Evolutionary conservation across 108 stramenopile genomes (phyloP).

Genomic region (Seminavis robusta): DNA sequence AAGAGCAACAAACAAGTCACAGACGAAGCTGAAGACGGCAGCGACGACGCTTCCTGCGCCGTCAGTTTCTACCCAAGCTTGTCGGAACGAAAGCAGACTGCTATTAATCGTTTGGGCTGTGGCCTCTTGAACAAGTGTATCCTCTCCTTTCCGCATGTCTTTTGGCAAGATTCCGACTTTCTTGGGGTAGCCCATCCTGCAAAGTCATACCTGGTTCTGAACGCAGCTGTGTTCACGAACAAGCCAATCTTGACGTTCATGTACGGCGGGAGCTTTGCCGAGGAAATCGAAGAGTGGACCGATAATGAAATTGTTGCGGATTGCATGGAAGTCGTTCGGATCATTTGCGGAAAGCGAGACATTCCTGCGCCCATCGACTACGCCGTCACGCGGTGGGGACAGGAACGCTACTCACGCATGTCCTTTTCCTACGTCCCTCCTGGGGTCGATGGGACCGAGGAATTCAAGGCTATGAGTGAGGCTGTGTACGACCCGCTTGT

Average conservation of each 20-base stretch:
- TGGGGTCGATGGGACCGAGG: slow-evolving; percentile 60
- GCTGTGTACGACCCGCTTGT: slow-evolving; percentile 48
- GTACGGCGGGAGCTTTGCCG: slow-evolving; percentile 73
- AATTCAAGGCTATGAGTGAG: slow-evolving; percentile 47
- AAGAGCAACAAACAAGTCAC: not conserved
- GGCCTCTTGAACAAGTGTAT: slow-evolving; percentile 86
- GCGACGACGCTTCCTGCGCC: too few species aligned
- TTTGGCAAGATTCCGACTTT: slow-evolving; percentile 80
- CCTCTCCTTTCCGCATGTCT: slow-evolving; percentile 65
- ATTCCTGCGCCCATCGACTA: slow-evolving; percentile 64
- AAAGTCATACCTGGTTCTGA: slow-evolving; percentile 50
- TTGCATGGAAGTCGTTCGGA: slow-evolving; percentile 60
- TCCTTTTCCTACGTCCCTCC: slow-evolving; percentile 72
- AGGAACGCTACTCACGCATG: slow-evolving; percentile 64
- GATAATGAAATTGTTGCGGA: slow-evolving; percentile 60
- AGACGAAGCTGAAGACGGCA: too few species aligned
- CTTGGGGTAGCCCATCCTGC: slow-evolving; percentile 56
- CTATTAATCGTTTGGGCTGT: slow-evolving; percentile 79
- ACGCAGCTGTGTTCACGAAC: slow-evolving; percentile 34
- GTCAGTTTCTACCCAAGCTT: slow-evolving; percentile 50
- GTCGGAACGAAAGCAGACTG: slow-evolving; percentile 55
- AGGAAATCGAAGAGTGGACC: slow-evolving; percentile 55
- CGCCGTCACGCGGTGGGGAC: slow-evolving; percentile 70
- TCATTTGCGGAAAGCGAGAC: slow-evolving; percentile 42
- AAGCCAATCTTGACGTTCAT: slow-evolving; percentile 71